These are phyloP conservation scores for Mrakia frigida DNA, from an alignment of 768 basidiomycete species.

Conservation along the genomic window DNA sequence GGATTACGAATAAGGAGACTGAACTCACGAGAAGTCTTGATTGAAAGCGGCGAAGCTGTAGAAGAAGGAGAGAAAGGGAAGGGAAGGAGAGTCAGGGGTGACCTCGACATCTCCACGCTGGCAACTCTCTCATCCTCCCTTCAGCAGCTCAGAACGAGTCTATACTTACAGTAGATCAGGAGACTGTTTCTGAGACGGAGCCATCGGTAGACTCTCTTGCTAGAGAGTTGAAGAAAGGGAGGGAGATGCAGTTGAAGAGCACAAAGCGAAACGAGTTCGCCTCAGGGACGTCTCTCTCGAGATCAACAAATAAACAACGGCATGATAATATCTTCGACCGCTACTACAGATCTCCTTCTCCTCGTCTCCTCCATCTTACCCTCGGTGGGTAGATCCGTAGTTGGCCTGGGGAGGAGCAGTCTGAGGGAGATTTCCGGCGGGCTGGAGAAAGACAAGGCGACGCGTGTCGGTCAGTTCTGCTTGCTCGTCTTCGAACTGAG, in stretches of 20 bases:
- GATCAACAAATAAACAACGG: neutral
- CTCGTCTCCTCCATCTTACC: neutral
- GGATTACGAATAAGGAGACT: slow-evolving; percentile 20
- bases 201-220: neutral
- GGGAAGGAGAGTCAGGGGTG: neutral
- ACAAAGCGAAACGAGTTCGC: neutral
- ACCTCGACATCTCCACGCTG: neutral
- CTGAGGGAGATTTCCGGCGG: neutral
- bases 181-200: slow-evolving; percentile 10
- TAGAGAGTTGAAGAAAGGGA: neutral
- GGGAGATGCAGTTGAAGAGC: neutral
- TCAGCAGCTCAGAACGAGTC: neutral
- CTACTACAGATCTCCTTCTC: neutral
- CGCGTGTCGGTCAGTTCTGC: neutral
- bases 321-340: neutral
- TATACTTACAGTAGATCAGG: slow-evolving; percentile 8
- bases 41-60: slow-evolving; percentile 60
- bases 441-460: neutral
- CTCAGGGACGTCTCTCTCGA: neutral
- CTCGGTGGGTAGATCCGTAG: slow-evolving; percentile 6
- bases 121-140: neutral
- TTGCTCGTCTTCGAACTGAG: neutral
- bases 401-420: neutral
- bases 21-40: slow-evolving; percentile 83
- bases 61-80: slow-evolving; percentile 4